A percentile compares a stretch with the other conserved stretches of the same genome.
These are phyloP conservation scores for Phaeosphaeria sp. DNA, from an alignment of 2,329 filamentous ascomycete genomes.

Conservation along the genomic window DNA sequence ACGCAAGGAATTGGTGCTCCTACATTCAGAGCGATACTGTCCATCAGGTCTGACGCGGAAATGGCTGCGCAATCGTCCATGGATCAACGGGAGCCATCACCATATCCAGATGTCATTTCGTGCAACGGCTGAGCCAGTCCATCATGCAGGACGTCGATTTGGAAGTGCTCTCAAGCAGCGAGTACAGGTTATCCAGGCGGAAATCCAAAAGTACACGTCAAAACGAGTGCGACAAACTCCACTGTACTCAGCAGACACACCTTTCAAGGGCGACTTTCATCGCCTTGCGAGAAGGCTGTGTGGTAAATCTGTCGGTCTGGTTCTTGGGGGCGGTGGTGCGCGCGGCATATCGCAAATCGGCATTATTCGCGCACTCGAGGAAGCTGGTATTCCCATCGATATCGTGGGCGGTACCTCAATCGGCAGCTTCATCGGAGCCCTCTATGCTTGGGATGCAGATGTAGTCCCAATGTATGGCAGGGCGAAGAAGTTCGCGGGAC, in stretches of 20 bases:
- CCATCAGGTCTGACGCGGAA: conserved; percentile 81
- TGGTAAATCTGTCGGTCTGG: conserved; percentile 91
- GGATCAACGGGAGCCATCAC: conserved; percentile 98
- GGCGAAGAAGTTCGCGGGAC: conserved; percentile 94
- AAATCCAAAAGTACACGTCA: conserved; percentile 98
- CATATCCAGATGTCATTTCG: conserved; percentile 96
- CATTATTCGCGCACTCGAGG: conserved; percentile 92
- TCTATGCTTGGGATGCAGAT: conserved; percentile 96
- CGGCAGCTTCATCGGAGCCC: conserved; percentile 89
- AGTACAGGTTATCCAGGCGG: conserved; percentile 92
- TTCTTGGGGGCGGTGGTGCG: conserved; percentile 92
- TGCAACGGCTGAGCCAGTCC: conserved; percentile 75
- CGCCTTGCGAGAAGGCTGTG: conserved; percentile 87
- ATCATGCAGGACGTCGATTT: conserved; percentile 77
- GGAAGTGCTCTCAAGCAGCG: conserved; percentile 88
- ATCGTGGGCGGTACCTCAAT: conserved; percentile 96
- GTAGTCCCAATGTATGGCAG: conserved; percentile 96
- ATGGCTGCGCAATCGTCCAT: conserved; percentile 88
- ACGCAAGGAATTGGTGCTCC: conserved; percentile 85
- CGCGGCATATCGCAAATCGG: conserved; percentile 91
- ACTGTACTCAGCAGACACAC: conserved; percentile 87
- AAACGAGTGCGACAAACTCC: conserved; percentile 87
- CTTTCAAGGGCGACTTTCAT: conserved; percentile 97
- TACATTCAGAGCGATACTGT: conserved; percentile 90
- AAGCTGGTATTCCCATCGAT: conserved; percentile 95